A percentile compares a stretch with the other conserved stretches of the same genome.
Evolutionary conservation across 1,284 basidiomycete species (phyloP).

Genomic region (Microbotryomycetes sp.): DNA sequence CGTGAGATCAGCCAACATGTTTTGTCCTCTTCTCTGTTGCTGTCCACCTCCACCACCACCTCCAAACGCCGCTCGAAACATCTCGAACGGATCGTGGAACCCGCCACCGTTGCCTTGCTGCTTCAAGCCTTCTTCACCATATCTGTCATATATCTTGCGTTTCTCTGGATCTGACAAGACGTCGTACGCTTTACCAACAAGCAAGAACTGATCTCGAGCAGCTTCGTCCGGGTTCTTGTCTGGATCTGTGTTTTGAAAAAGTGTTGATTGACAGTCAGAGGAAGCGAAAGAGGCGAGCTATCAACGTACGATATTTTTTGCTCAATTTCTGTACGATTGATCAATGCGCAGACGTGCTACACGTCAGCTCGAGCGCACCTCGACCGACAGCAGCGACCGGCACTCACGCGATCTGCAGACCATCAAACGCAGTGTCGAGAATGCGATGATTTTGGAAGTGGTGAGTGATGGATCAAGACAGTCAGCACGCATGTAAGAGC

Average conservation of each 20-base stretch:
- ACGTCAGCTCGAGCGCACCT: neutral
- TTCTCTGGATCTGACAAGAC: conserved; percentile 81
- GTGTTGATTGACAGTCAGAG: no score
- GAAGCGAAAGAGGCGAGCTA: neutral
- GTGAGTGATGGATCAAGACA: neutral
- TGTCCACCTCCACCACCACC: conserved; percentile 53
- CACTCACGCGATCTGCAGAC: conserved; percentile 15
- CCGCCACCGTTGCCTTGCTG: conserved; percentile 64
- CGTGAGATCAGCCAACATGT: conserved; percentile 77
- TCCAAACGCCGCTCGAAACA: conserved; percentile 87
- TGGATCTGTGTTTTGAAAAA: conserved; percentile 52
- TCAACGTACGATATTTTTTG: conserved; percentile 60
- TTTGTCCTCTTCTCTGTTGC: conserved; percentile 69
- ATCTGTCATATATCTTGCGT: conserved; percentile 81
- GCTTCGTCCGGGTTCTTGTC: conserved; percentile 77
- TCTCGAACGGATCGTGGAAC: conserved; percentile 76
- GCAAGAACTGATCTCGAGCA: conserved; percentile 23
- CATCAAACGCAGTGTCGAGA: neutral
- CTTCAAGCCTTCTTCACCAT: conserved; percentile 61
- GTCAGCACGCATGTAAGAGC: conserved; percentile 9
- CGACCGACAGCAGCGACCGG: neutral
- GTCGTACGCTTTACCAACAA: conserved; percentile 65
- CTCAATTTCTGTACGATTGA: conserved; percentile 56
- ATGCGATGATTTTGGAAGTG: neutral
- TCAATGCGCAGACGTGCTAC: neutral